phyloP scores from a whole-genome alignment of 495 filamentous ascomycete genomes.

The Penicillium flavigenum region DNA sequence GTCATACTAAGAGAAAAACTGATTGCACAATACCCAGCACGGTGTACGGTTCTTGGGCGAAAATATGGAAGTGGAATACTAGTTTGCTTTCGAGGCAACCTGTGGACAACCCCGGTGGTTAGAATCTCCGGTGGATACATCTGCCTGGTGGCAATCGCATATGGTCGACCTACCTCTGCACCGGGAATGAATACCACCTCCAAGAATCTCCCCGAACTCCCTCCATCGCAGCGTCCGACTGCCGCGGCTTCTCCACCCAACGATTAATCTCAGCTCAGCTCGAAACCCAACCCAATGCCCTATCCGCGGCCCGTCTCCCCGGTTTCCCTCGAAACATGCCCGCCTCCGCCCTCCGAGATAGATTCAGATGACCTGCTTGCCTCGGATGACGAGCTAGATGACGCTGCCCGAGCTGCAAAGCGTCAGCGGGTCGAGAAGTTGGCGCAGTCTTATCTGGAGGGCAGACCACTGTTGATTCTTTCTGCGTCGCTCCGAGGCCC shows the following conservation, averaged over 20 bases:
- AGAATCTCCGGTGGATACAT: background rate
- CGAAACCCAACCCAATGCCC: slow-evolving; percentile 37
- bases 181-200: slow-evolving; percentile 33
- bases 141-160: slow-evolving; percentile 3
- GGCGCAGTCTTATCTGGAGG: slow-evolving; percentile 58
- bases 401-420: slow-evolving; percentile 49
- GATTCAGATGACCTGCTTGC: slow-evolving; percentile 47
- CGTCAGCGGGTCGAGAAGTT: slow-evolving; percentile 56
- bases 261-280: slow-evolving; percentile 13
- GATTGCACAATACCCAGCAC: too few species aligned
- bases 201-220: slow-evolving; percentile 6
- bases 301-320: slow-evolving; percentile 41
- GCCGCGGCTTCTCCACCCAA: slow-evolving; percentile 18
- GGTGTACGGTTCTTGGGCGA: too few species aligned
- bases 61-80: too few species aligned
- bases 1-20: too few species aligned
- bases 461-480: slow-evolving; percentile 56
- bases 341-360: slow-evolving; percentile 36
- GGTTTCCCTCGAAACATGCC: slow-evolving; percentile 47
- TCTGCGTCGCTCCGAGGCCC: slow-evolving; percentile 64
- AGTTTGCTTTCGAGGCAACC: too few species aligned
- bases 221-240: slow-evolving; percentile 25
- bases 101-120: background rate
- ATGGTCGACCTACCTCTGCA: background rate
- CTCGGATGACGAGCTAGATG: slow-evolving; percentile 60